A percentile compares a stretch with the other conserved stretches of the same genome.
These are phyloP conservation scores for Phaseolus lunatus DNA, from an alignment of 306 rosid genomes.

Conservation along the genomic window DNA sequence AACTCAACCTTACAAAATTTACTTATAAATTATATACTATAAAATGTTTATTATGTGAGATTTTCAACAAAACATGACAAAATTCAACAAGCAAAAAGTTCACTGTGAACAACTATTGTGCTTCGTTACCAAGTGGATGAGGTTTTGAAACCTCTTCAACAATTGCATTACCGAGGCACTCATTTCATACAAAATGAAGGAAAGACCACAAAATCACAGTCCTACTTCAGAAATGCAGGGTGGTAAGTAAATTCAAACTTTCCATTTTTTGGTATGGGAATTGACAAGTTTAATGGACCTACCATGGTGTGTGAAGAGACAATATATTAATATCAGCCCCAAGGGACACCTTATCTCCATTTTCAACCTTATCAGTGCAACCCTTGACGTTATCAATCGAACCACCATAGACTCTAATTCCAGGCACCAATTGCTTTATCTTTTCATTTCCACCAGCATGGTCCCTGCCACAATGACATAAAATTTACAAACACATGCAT, in stretches of 20 bases:
- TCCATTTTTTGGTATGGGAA: background rate
- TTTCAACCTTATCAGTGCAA: constrained; percentile 84
- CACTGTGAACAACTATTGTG: constrained; percentile 31
- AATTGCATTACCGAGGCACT: background rate
- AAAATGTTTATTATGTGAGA: too few relatives aligned
- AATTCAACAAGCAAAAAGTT: constrained; percentile 25
- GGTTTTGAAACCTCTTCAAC: background rate
- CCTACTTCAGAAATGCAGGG: background rate
- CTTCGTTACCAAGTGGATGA: background rate
- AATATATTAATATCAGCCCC: constrained; percentile 73
- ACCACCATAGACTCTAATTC: constrained; percentile 86
- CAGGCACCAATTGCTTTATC: constrained; percentile 82
- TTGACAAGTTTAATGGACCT: constrained; percentile 36
- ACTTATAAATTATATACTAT: too few relatives aligned
- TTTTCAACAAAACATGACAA: too few relatives aligned
- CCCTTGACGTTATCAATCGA: constrained; percentile 83
- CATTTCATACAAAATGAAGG: constrained; percentile 1
- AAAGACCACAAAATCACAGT: background rate
- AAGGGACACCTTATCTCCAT: constrained; percentile 76
- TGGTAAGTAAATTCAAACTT: constrained; percentile 7
- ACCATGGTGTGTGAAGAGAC: constrained; percentile 93
- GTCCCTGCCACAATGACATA: constrained; percentile 52
- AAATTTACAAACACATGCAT: background rate
- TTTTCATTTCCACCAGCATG: constrained; percentile 92
- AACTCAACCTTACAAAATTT: too few relatives aligned